These are phyloP conservation scores for Kockovaella imperatae DNA, from an alignment of 768 basidiomycete species.

Conservation along the genomic window DNA sequence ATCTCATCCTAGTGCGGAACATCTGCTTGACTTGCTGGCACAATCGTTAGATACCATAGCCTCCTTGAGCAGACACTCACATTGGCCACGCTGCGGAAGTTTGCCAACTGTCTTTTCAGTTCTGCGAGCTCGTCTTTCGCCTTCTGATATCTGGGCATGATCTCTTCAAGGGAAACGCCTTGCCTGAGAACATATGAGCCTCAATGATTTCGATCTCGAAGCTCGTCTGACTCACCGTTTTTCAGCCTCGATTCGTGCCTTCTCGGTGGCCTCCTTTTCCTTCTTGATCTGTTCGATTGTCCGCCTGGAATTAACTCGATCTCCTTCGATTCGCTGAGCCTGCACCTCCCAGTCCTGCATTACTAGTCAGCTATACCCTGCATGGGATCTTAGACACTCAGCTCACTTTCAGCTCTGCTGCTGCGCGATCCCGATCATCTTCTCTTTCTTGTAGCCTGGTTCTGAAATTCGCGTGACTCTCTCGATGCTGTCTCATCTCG, in stretches of 20 bases:
- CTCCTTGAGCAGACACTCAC: no score
- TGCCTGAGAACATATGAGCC: background rate
- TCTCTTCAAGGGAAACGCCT: constrained; percentile 2
- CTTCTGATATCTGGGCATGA: background rate
- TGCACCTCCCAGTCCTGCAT: constrained; percentile 17
- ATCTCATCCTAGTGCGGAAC: no score
- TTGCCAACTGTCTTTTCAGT: background rate
- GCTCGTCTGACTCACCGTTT: constrained; percentile 10
- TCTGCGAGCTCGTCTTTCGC: background rate
- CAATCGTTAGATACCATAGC: no score
- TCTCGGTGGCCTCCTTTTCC: constrained; percentile 7
- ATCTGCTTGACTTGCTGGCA: no score
- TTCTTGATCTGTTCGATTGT: constrained; percentile 1
- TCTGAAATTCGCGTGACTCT: no score
- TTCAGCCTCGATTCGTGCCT: constrained; percentile 18
- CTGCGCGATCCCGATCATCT: no score
- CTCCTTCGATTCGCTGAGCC: constrained; percentile 11
- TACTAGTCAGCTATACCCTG: background rate
- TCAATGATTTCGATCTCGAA: background rate
- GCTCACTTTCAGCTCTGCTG: no score
- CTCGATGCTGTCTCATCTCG: no score
- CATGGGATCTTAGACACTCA: background rate
- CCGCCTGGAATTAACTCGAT: constrained; percentile 2
- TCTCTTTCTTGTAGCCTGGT: no score
- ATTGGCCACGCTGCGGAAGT: no score